A percentile compares a stretch with the other conserved stretches of the same genome.
Conservation (phyloP, 306 rosid species). For the Cucurbita pepo region DNA sequence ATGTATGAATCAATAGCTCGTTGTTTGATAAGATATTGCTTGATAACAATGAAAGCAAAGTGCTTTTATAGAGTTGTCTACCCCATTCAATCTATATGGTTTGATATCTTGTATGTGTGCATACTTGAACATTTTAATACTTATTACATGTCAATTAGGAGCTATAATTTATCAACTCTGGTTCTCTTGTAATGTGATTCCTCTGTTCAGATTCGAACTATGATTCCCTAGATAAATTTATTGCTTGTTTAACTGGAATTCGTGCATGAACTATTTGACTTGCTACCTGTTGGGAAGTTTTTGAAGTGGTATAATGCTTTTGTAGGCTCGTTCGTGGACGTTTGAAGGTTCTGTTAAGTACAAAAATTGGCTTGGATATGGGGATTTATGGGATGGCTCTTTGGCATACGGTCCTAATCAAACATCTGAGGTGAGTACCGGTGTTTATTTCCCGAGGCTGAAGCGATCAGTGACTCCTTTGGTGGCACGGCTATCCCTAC, state of each 20-base stretch:
- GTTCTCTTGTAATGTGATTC: not conserved
- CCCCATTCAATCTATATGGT: not conserved
- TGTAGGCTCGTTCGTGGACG: constrained; percentile 82
- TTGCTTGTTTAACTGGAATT: not conserved
- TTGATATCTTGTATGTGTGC: no score
- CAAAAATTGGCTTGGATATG: constrained; percentile 83
- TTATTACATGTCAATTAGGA: no score
- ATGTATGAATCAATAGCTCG: not conserved
- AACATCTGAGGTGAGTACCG: constrained; percentile 71
- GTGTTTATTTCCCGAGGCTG: constrained; percentile 61
- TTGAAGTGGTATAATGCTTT: constrained; percentile 20
- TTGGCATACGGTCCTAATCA: constrained; percentile 77
- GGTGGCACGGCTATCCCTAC: constrained; percentile 50
- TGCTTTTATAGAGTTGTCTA: not conserved
- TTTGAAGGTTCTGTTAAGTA: constrained; percentile 67
- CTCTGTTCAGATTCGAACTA: not conserved
- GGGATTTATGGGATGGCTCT: constrained; percentile 90
- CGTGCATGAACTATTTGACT: not conserved
- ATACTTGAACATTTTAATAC: no score
- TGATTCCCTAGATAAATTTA: not conserved
- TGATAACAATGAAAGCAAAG: not conserved
- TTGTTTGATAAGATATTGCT: constrained; percentile 13
- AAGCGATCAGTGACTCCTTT: constrained; percentile 50
- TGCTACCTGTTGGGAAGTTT: constrained; percentile 2
- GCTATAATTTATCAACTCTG: not conserved